These are phyloP conservation scores for Tagetes patula DNA, from an alignment of 129 eudicot genomes.

Conservation along the genomic window DNA sequence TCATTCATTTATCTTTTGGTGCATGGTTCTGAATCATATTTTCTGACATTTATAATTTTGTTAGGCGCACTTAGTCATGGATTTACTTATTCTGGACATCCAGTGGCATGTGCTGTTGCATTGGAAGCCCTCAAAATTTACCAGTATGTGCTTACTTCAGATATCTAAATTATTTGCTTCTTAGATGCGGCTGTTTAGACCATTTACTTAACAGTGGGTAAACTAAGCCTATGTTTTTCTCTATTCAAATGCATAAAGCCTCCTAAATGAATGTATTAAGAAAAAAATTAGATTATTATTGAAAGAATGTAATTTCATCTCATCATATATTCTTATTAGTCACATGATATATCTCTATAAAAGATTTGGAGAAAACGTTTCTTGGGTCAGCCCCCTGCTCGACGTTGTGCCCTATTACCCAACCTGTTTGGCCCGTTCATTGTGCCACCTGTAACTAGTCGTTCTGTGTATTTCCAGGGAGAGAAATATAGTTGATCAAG, in stretches of 20 bases:
- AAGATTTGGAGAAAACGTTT: background rate
- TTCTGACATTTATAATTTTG: background rate
- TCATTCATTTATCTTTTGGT: background rate
- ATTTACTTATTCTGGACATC: conserved; percentile 95
- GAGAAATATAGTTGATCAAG: conserved; percentile 57
- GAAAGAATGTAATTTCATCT: background rate
- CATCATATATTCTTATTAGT: background rate
- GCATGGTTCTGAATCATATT: conserved; percentile 1
- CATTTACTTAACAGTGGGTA: background rate
- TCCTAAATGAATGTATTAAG: background rate
- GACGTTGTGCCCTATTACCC: background rate
- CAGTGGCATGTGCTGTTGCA: conserved; percentile 95
- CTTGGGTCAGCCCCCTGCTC: background rate
- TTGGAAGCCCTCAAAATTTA: conserved; percentile 82
- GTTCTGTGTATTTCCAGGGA: conserved; percentile 39
- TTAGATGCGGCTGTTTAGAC: background rate
- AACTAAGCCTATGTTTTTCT: background rate
- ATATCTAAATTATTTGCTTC: background rate
- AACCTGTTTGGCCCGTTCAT: background rate
- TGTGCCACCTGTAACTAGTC: background rate
- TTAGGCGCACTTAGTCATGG: conserved; percentile 81
- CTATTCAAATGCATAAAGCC: background rate
- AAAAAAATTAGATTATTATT: background rate
- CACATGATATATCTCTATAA: background rate
- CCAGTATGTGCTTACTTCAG: conserved; percentile 39